Conservation (phyloP, 176 grass and related monocot species). For the Alopecurus myosuroides region DNA sequence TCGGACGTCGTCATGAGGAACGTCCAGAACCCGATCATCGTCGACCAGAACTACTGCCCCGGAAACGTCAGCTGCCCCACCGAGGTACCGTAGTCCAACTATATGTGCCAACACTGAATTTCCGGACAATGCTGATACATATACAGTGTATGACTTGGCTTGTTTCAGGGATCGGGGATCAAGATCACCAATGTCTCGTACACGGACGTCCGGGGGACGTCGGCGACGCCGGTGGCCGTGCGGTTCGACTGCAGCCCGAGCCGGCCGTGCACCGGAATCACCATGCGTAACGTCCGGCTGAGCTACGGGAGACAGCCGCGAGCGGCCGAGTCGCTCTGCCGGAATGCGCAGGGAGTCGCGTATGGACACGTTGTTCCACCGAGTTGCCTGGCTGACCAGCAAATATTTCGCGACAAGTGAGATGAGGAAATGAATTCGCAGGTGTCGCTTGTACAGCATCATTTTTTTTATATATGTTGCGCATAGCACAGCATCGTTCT, state of each 20-base stretch:
- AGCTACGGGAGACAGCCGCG: slow-evolving; percentile 11
- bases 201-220: slow-evolving; percentile 35
- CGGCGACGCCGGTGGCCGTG: slow-evolving; percentile 41
- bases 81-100: neutral
- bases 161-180: slow-evolving; percentile 40
- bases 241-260: slow-evolving; percentile 57
- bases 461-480: too few relatives aligned
- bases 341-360: slow-evolving; percentile 28
- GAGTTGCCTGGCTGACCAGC: slow-evolving; percentile 21
- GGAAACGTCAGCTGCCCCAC: neutral
- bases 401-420: neutral
- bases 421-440: neutral
- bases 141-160: neutral
- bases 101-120: neutral
- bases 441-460: neutral
- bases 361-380: slow-evolving; percentile 30
- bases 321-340: slow-evolving; percentile 38
- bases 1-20: slow-evolving; percentile 33
- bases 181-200: slow-evolving; percentile 41
- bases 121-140: neutral
- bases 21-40: slow-evolving; percentile 45
- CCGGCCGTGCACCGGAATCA: slow-evolving; percentile 36
- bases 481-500: too few relatives aligned
- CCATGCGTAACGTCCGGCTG: slow-evolving; percentile 36
- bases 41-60: slow-evolving; percentile 26